These are phyloP conservation scores for Yamadazyma mexicana DNA, from an alignment of 1,139 yeast genomes.

Conservation along the genomic window DNA sequence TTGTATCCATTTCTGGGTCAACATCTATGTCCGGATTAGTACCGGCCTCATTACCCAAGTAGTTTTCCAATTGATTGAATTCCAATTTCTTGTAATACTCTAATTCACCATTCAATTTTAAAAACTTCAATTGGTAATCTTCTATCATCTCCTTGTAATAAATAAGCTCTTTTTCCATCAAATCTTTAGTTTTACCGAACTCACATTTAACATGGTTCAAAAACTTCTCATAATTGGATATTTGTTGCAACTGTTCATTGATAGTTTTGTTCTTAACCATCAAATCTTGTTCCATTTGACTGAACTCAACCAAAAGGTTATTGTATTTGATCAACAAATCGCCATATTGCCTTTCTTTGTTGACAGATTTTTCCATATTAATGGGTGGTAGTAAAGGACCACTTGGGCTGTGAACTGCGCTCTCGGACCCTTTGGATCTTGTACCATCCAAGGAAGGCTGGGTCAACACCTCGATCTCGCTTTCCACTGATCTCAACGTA, in stretches of 20 bases:
- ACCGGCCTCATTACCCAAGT: conserved; percentile 2
- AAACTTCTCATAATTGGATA: conserved; percentile 17
- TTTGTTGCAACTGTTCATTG: conserved; percentile 17
- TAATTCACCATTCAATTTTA: conserved; percentile 25
- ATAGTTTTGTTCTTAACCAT: conserved; percentile 16
- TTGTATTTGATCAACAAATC: conserved; percentile 16
- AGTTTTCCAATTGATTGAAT: conserved; percentile 14
- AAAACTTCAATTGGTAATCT: conserved; percentile 30
- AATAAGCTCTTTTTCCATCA: conserved; percentile 29
- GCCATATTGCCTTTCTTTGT: conserved; percentile 12
- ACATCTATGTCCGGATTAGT: neutral
- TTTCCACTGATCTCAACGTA: neutral
- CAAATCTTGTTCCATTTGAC: conserved; percentile 17
- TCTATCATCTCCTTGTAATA: conserved; percentile 34
- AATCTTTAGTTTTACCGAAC: conserved; percentile 24
- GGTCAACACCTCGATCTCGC: neutral
- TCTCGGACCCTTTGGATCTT: neutral
- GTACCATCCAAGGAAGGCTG: neutral
- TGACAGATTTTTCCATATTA: conserved; percentile 11
- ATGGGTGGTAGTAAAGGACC: conserved; percentile 14
- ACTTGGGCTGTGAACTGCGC: neutral
- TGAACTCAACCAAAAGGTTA: conserved; percentile 14
- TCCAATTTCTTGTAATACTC: conserved; percentile 18
- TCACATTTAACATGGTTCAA: conserved; percentile 15
- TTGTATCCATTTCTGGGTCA: conserved; percentile 18